Evolutionary conservation across 306 rosid species (phyloP).

Genomic region (Hippophae rhamnoides): DNA sequence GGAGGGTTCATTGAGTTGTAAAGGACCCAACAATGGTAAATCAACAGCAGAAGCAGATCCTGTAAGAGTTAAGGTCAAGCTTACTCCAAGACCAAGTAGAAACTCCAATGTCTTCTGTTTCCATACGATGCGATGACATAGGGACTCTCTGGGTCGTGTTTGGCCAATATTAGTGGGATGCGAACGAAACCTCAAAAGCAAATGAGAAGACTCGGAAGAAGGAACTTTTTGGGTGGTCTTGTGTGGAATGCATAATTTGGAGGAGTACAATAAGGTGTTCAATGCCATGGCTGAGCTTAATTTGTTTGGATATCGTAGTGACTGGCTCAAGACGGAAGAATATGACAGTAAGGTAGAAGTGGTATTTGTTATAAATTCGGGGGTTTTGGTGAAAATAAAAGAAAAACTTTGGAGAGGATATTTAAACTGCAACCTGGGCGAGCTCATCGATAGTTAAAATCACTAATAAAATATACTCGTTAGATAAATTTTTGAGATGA

Average conservation of each 20-base stretch:
- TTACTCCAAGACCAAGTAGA: conserved; percentile 31
- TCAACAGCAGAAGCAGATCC: conserved; percentile 48
- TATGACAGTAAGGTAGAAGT: no score
- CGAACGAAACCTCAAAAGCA: not conserved
- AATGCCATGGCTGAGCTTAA: conserved; percentile 27
- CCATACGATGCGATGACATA: conserved; percentile 2
- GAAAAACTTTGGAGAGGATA: no score
- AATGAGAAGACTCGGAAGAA: conserved; percentile 6
- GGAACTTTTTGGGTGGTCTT: conserved; percentile 5
- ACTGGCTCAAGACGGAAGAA: not conserved
- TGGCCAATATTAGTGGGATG: not conserved
- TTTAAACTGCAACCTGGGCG: no score
- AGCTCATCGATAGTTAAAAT: no score
- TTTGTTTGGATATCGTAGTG: not conserved
- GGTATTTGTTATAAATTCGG: no score
- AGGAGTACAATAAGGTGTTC: conserved; percentile 19
- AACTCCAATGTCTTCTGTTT: conserved; percentile 19
- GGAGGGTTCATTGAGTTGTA: conserved; percentile 60
- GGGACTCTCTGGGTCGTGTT: conserved; percentile 1
- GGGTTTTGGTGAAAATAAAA: no score
- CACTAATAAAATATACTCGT: no score
- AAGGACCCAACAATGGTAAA: conserved; percentile 26
- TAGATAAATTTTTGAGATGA: no score
- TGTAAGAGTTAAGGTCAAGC: conserved; percentile 24
- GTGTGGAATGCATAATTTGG: conserved; percentile 12